Conservation (phyloP, 2,329 filamentous ascomycete genomes). For the Catunica adiposa region DNA sequence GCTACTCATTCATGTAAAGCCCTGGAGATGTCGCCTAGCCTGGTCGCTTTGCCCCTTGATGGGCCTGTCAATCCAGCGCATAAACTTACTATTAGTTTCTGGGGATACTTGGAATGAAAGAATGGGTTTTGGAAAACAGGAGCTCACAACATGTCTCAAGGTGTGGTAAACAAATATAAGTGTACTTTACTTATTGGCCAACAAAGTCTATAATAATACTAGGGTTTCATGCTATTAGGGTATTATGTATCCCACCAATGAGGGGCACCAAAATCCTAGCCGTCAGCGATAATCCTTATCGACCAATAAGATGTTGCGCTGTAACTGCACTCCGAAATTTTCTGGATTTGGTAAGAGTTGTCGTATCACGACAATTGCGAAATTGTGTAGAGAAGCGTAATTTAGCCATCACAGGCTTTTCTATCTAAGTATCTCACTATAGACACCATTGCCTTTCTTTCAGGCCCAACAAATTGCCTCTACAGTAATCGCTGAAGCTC, state of each 20-base stretch:
- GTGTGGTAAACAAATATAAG: too few relatives aligned
- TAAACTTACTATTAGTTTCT: background rate
- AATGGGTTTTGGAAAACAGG: too few relatives aligned
- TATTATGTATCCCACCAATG: constrained; percentile 3
- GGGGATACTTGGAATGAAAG: background rate
- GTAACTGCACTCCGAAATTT: constrained; percentile 4
- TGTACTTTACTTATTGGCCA: background rate
- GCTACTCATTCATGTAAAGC: too few relatives aligned
- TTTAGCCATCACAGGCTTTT: background rate
- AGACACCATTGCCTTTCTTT: background rate
- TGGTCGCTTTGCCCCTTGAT: background rate
- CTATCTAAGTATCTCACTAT: background rate
- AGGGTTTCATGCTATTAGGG: background rate
- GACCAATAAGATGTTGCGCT: constrained; percentile 9
- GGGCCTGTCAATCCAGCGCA: constrained; percentile 1
- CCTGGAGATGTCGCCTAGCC: background rate
- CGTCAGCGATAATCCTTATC: constrained; percentile 6
- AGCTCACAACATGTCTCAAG: too few relatives aligned
- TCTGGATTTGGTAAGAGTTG: background rate
- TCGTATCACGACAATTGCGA: background rate
- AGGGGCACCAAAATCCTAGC: background rate
- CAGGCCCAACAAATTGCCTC: background rate
- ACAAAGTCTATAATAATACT: background rate
- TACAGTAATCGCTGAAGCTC: background rate
- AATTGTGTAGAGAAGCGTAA: background rate